phyloP scores from a whole-genome alignment of 768 basidiomycete genomes.

The Tricholoma terreum region DNA sequence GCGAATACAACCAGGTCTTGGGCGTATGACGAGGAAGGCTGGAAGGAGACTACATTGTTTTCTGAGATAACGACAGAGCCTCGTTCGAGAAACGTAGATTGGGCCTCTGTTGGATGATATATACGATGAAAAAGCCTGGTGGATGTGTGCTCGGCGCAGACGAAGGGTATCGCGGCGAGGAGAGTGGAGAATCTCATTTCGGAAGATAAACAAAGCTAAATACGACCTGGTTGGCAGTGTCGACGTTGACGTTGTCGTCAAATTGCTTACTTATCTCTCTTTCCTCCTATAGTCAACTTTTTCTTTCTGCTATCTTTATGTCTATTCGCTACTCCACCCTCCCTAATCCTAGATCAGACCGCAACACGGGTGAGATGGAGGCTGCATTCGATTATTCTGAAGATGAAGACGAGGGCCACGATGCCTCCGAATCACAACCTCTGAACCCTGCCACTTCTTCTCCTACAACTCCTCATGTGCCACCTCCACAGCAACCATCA shows the following conservation, averaged over 20 bases:
- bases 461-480: constrained; percentile 20
- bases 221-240: background rate
- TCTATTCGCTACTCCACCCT: constrained; percentile 67
- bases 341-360: constrained; percentile 46
- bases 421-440: constrained; percentile 49
- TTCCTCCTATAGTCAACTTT: constrained; percentile 14
- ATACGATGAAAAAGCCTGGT: constrained; percentile 49
- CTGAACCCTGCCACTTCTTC: constrained; percentile 42
- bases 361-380: constrained; percentile 62
- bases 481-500: constrained; percentile 26
- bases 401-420: constrained; percentile 58
- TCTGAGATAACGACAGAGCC: constrained; percentile 36
- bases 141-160: constrained; percentile 13
- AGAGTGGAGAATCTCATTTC: constrained; percentile 6
- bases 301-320: constrained; percentile 27
- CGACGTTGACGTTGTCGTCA: background rate
- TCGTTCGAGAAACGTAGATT: constrained; percentile 41
- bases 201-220: background rate
- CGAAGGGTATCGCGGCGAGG: constrained; percentile 9
- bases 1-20: constrained; percentile 48
- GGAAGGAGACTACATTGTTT: constrained; percentile 33
- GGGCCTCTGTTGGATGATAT: constrained; percentile 41
- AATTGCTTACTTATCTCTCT: constrained; percentile 1
- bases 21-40: constrained; percentile 38
- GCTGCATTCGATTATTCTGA: constrained; percentile 84